These are phyloP conservation scores for Dactylella cylindrospora DNA, from an alignment of 2,329 filamentous ascomycete genomes.

Conservation along the genomic window DNA sequence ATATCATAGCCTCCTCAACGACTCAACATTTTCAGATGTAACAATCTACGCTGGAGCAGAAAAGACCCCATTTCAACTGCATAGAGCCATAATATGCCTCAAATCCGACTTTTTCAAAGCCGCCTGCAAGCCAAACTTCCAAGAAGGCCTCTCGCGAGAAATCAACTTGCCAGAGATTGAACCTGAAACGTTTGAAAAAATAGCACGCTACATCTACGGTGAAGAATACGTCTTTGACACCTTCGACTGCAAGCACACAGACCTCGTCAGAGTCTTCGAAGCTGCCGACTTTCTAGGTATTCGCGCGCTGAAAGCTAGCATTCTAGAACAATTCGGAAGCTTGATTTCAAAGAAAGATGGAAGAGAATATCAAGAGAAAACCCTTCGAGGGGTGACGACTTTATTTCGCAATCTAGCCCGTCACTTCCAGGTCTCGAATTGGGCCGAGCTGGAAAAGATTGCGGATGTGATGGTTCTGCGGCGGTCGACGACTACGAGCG, in stretches of 20 bases:
- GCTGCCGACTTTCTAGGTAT: slow-evolving; percentile 16
- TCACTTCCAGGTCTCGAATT: no score
- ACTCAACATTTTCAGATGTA: slow-evolving; percentile 4
- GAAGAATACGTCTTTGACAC: background rate
- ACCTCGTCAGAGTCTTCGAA: background rate
- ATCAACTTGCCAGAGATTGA: slow-evolving; percentile 3
- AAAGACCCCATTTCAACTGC: background rate
- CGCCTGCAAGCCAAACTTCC: slow-evolving; percentile 2
- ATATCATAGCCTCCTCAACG: slow-evolving; percentile 1
- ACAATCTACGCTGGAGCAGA: slow-evolving; percentile 1
- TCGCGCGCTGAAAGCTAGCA: background rate
- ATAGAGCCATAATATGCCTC: background rate
- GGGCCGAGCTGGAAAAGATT: no score
- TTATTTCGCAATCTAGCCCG: no score
- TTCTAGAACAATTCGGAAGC: background rate
- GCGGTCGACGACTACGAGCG: no score
- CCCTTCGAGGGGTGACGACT: no score
- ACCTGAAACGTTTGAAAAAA: background rate
- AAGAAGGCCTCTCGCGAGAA: background rate
- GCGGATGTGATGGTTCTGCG: no score
- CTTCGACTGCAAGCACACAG: background rate
- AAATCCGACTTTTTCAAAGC: slow-evolving; percentile 1
- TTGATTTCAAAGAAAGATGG: background rate
- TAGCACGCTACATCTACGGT: slow-evolving; percentile 4
- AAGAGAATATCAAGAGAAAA: background rate